Conservation (phyloP, 2,329 filamentous ascomycete species). For the Xylariaceae sp. region DNA sequence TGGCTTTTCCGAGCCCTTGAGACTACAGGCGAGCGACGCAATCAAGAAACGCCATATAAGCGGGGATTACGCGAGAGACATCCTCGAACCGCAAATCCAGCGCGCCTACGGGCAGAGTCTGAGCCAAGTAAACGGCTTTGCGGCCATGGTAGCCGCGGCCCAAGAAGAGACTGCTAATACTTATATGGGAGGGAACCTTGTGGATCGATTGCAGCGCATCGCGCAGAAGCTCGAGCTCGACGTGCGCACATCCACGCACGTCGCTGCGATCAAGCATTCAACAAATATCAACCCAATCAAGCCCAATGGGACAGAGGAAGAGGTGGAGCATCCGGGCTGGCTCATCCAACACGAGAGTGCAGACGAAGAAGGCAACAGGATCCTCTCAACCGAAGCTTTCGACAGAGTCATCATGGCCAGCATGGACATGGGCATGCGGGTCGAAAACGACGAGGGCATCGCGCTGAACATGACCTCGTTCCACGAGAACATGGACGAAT, state of each 20-base stretch:
- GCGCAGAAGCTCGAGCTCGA: neutral
- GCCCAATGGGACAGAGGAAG: neutral
- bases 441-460: neutral
- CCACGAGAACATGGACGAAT: neutral
- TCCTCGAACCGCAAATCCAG: slow-evolving; percentile 23
- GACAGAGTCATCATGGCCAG: slow-evolving; percentile 14
- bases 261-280: slow-evolving; percentile 1
- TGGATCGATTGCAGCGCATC: slow-evolving; percentile 7
- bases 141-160: slow-evolving; percentile 18
- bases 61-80: slow-evolving; percentile 19
- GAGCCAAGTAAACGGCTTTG: slow-evolving; percentile 16
- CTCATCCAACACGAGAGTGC: slow-evolving; percentile 7
- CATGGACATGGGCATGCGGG: neutral
- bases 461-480: neutral
- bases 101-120: slow-evolving; percentile 18
- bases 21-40: slow-evolving; percentile 9
- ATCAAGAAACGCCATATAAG: slow-evolving; percentile 19
- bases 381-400: slow-evolving; percentile 7
- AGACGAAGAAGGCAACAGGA: neutral
- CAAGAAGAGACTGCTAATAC: slow-evolving; percentile 21
- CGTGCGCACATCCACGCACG: slow-evolving; percentile 11
- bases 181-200: slow-evolving; percentile 20
- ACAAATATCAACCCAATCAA: too few relatives aligned
- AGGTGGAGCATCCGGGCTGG: slow-evolving; percentile 1
- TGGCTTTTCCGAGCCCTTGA: slow-evolving; percentile 8